Evolutionary conservation across 2,329 filamentous ascomycete genomes (phyloP).

Genomic region (Seiridium unicorne): DNA sequence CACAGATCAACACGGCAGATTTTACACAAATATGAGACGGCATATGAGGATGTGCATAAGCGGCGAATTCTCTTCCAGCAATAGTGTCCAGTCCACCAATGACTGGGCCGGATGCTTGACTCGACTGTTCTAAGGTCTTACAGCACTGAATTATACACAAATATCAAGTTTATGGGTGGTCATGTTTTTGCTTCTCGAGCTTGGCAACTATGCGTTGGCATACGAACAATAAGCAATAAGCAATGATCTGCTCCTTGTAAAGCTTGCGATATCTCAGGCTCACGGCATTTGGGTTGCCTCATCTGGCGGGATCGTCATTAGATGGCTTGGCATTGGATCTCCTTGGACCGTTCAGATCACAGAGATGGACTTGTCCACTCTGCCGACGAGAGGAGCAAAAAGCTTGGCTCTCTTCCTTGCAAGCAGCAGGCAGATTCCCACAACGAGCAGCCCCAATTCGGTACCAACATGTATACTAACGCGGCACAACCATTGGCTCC

Average conservation of each 20-base stretch:
- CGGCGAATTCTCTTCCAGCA: background rate
- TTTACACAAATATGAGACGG: background rate
- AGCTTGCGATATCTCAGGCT: background rate
- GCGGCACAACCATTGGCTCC: conserved; percentile 1
- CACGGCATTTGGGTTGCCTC: background rate
- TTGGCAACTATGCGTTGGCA: background rate
- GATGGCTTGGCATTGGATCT: background rate
- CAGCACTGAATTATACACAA: too few species aligned
- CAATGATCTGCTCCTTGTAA: background rate
- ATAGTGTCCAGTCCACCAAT: background rate
- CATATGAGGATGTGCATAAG: background rate
- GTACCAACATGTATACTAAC: background rate
- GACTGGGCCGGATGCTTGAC: background rate
- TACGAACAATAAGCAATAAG: background rate
- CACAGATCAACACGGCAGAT: background rate
- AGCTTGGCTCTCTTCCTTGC: background rate
- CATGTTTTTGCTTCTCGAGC: background rate
- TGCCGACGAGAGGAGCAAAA: background rate
- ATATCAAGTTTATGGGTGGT: too few species aligned
- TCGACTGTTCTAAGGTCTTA: background rate
- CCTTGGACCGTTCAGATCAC: too few species aligned
- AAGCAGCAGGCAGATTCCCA: too few species aligned
- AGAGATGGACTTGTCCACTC: too few species aligned
- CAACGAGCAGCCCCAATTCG: too few species aligned
- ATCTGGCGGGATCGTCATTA: background rate